Base-by-base conservation (phyloP, 148 eudicot species). In the Salicornia ramosissima region DNA sequence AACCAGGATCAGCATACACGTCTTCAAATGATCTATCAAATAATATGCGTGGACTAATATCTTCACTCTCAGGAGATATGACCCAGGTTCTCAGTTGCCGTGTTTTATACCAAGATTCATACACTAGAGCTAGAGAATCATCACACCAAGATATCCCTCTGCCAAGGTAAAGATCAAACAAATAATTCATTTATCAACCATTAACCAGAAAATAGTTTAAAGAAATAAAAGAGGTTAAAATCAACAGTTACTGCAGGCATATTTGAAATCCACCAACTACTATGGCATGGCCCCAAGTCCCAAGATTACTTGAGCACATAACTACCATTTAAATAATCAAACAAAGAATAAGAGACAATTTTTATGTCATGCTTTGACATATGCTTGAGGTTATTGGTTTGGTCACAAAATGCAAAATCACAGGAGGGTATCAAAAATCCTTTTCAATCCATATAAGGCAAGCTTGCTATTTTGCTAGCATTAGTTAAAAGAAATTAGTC, bases 111-210 rank as follows among this genome's bases (percentile, higher is more conserved):
- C 98, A 93, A 69, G 95, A 90, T 79, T 93, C 98, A 69, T 85
- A 85, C 58, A 93, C 90, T 75, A 93, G 81, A 39, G 98, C 95
- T 68, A 93, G 92, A n/a, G 95, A 88, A 72, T 88, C 88, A 74
- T 93, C 96, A 80, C 92, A 86, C 98, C 98, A 93, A 67, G 92
- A 86, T 70, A 93, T 85, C 42, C 96, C 92, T 68, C 98, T 93
- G 88, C 67, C 71, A 77, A 66, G 29, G 40, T 69, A 68, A 4
- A 49, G 42, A 22, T 42, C 76, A 67, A 30, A 21, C 29, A 42
- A 59, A 40, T 16, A 21, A 36, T 18, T 5, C 33, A 67, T 29
- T 4, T 49, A 24, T 71, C 34, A 67, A 49, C 40, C 62, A n/a
- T 29, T 33, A 31, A 71, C 18, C 40, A 70, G 9, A 76, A 18